Base-by-base conservation (phyloP, 306 rosid species). In the Pueraria montana region DNA sequence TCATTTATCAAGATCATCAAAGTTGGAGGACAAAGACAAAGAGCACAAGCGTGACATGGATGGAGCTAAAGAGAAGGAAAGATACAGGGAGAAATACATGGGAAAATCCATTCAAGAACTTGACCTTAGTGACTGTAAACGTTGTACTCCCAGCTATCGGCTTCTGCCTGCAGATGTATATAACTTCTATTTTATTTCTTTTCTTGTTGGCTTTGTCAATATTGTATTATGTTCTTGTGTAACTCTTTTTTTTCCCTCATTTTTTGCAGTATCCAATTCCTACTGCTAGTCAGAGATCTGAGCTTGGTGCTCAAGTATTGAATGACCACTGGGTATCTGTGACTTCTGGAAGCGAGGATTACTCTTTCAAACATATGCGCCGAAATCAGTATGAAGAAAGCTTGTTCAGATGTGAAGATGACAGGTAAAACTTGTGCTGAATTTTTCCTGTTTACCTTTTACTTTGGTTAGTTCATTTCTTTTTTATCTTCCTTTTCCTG, bases 311-410 rank as follows among this genome's bases (percentile, higher is more conserved):
- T 66, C 97, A 90, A 84, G 97, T 96, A 13, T 86, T 96, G 92
- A 96, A 96, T 85, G 99, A 96, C 83, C 91, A 89, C 52, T 96
- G 99, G 99, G 99, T 96, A 52, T 96, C 99, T 72, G 99, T 96
- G 83, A 96, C 99, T 76, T 96, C 99, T 38, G 99, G 99, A 82
- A 94, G 99, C 85, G 99, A 96, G 91, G 99, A 96, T 87, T 96
- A 94, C 88, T 96, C 99, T 86, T 96, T 96, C 82, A 96, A 96
- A 74, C 99, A 96, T 82, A 96, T 96, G 98, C 97, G 98, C 74
- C 89, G 92, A 83, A 96, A 96, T 89, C 99, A 96, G 78, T 96
- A 96, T 56, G 99, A 96, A 87, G 99, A 96, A 87, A 94, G 96
- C 89, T 86, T 96, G 68, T 96, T 96, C 85, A 87, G 94, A 86